These are phyloP conservation scores for Rosa lucieae DNA, from an alignment of 306 rosid species.

Conservation along the genomic window DNA sequence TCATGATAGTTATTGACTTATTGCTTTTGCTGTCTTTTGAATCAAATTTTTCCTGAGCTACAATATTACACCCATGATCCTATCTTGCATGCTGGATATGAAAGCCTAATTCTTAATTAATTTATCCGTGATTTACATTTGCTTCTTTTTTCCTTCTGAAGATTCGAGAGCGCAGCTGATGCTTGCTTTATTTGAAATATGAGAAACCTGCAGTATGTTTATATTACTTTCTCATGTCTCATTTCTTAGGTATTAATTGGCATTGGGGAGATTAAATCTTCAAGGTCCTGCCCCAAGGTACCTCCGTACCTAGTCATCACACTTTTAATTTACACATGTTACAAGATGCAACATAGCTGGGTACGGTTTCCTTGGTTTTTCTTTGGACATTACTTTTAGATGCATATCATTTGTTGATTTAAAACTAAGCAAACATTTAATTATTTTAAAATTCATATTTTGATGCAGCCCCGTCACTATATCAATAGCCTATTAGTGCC, in stretches of 20 bases:
- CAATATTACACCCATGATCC: neutral
- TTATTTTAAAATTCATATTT: constrained; percentile 14
- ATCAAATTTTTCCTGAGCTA: neutral
- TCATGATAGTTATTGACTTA: neutral
- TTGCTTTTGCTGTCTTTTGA: neutral
- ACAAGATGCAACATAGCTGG: constrained; percentile 10
- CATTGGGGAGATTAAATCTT: constrained; percentile 81
- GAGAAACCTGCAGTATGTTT: constrained; percentile 1
- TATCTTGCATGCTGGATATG: neutral
- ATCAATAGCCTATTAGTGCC: constrained; percentile 79
- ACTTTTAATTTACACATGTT: constrained; percentile 11
- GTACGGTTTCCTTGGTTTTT: neutral
- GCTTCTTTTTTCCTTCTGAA: neutral
- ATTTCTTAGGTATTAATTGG: constrained; percentile 71
- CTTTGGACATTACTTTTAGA: neutral
- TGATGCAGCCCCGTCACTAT: constrained; percentile 67
- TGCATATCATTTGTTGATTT: constrained; percentile 1
- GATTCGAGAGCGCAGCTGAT: neutral
- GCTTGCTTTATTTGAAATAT: neutral
- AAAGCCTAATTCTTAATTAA: neutral
- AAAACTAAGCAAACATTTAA: neutral
- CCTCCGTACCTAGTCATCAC: constrained; percentile 25
- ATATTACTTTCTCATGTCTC: constrained; percentile 4
- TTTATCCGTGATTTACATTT: neutral
- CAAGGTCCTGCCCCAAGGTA: constrained; percentile 93